A percentile compares a stretch with the other conserved stretches of the same genome.
These are phyloP conservation scores for Ceratocystis eucalypticola DNA, from an alignment of 2,329 filamentous ascomycete genomes.

Conservation along the genomic window DNA sequence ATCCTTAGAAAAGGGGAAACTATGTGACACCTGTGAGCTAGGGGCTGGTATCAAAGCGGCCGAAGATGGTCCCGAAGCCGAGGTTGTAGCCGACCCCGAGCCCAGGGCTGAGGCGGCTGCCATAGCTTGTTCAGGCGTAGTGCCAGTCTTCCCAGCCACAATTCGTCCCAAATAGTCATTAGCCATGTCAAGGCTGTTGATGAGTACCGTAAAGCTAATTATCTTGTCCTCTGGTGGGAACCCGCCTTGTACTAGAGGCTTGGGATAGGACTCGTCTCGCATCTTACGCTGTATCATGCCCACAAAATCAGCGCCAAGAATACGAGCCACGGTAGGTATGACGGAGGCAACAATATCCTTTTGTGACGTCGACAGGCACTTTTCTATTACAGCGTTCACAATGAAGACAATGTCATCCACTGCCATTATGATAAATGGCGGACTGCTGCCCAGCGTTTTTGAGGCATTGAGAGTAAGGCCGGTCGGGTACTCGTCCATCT, in stretches of 20 bases:
- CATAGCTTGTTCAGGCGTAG: conserved; percentile 27
- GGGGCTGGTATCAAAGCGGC: conserved; percentile 21
- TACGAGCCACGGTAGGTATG: conserved; percentile 61
- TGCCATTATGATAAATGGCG: conserved; percentile 84
- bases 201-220: conserved; percentile 76
- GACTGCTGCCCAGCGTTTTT: conserved; percentile 58
- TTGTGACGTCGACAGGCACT: conserved; percentile 76
- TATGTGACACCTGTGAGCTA: conserved; percentile 39
- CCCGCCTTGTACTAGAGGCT: conserved; percentile 60
- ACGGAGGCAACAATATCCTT: conserved; percentile 63
- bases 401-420: conserved; percentile 99
- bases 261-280: conserved; percentile 89
- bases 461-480: conserved; percentile 65
- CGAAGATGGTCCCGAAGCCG: neutral
- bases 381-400: conserved; percentile 78
- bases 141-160: conserved; percentile 51
- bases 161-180: conserved; percentile 86
- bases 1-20: conserved; percentile 73
- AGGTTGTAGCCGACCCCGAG: neutral
- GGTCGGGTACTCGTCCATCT: conserved; percentile 75
- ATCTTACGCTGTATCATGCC: conserved; percentile 97
- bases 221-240: conserved; percentile 80
- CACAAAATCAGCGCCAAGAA: conserved; percentile 80
- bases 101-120: neutral
- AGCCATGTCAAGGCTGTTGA: conserved; percentile 89